Percentiles rank a stretch among this genome's conserved stretches.
Conservation (phyloP, 441 rosid species). For the Theobroma grandiflorum region DNA sequence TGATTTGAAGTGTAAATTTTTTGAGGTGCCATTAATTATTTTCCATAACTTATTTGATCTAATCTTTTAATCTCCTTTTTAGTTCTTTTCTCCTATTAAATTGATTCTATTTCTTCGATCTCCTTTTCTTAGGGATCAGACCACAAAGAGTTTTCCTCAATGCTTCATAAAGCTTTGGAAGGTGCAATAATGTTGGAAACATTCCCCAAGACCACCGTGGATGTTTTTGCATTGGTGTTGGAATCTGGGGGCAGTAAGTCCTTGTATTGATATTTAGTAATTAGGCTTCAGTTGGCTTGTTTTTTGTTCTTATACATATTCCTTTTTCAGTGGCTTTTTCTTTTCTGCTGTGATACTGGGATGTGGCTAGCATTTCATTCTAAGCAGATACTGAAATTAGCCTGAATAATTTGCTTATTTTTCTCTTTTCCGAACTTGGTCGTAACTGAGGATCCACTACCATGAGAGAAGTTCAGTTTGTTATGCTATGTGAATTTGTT, state of each 20-base stretch:
- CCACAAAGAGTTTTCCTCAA: constrained; percentile 76
- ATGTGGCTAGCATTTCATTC: neutral
- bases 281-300: constrained; percentile 19
- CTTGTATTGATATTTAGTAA: neutral
- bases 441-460: neutral
- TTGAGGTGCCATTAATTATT: constrained; percentile 2
- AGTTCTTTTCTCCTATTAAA: constrained; percentile 25
- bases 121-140: constrained; percentile 68
- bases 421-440: neutral
- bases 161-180: constrained; percentile 96
- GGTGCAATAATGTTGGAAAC: constrained; percentile 84
- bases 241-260: constrained; percentile 34
- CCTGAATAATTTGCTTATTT: neutral
- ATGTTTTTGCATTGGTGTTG: constrained; percentile 34
- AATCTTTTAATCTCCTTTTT: constrained; percentile 12
- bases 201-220: constrained; percentile 77
- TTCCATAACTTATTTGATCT: constrained; percentile 11
- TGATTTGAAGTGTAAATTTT: constrained; percentile 18
- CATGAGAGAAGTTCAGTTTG: neutral
- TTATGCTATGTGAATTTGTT: neutral
- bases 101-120: constrained; percentile 28
- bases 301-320: neutral
- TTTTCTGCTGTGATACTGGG: neutral
- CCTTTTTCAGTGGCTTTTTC: neutral
- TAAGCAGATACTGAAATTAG: neutral